Conservation (phyloP, 176 grass and related monocot species). For the Carex myosuroides region DNA sequence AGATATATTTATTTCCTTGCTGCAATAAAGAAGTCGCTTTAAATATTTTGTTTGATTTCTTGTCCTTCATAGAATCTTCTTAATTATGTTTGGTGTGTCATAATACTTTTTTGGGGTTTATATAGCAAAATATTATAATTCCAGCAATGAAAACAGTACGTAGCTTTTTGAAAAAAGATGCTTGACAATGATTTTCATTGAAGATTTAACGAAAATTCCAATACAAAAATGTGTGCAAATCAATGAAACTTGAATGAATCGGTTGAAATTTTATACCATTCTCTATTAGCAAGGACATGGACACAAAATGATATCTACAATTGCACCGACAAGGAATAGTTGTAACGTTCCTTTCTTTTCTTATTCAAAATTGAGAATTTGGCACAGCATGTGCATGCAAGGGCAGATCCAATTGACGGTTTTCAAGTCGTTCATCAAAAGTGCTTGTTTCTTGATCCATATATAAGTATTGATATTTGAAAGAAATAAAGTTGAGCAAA, state of each 20-base stretch:
- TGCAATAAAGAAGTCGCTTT: not conserved
- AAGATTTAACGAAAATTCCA: not conserved
- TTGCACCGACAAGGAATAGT: not conserved
- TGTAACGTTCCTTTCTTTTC: not conserved
- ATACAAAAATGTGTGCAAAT: not conserved
- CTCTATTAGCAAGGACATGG: not conserved
- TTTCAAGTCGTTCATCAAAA: not conserved
- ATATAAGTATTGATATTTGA: not conserved
- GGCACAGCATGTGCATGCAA: not conserved
- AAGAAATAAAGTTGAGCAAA: not conserved
- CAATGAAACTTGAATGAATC: not conserved
- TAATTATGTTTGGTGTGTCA: not conserved
- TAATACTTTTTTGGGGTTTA: not conserved
- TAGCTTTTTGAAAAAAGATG: not conserved
- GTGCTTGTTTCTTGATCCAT: not conserved
- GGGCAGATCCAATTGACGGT: not conserved
- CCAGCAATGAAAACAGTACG: not conserved
- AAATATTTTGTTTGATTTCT: not conserved
- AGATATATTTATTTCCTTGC: not conserved
- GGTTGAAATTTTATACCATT: slow-evolving; percentile 4
- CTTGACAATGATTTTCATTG: not conserved
- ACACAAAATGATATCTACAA: not conserved
- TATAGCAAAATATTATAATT: not conserved
- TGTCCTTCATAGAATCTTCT: not conserved
- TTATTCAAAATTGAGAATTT: not conserved